phyloP scores from a whole-genome alignment of 441 rosid species.

The Geranium incanum region DNA sequence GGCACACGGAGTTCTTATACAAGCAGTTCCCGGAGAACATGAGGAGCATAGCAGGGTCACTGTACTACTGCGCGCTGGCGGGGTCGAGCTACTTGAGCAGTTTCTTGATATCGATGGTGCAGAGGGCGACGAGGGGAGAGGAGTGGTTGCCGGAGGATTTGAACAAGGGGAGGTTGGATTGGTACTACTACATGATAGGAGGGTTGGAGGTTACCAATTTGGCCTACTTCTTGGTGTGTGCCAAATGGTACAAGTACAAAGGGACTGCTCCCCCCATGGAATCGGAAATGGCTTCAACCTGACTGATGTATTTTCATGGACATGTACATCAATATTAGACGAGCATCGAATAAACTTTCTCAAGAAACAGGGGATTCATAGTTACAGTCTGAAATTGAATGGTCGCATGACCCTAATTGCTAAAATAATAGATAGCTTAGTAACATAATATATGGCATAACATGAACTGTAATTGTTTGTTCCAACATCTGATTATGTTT shows the following conservation, averaged over 20 bases:
- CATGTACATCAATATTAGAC: too few species aligned
- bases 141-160: conserved; percentile 72
- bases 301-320: too few species aligned
- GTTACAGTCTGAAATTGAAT: too few species aligned
- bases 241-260: conserved; percentile 64
- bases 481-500: too few species aligned
- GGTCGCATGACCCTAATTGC: too few species aligned
- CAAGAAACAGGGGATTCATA: too few species aligned
- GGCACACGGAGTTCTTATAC: conserved; percentile 62
- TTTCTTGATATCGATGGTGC: conserved; percentile 49
- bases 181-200: conserved; percentile 51
- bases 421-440: too few species aligned
- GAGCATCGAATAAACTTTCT: too few species aligned
- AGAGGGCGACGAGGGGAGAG: conserved; percentile 42
- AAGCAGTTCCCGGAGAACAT: conserved; percentile 80
- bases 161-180: conserved; percentile 64
- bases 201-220: conserved; percentile 44
- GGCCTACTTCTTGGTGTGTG: conserved; percentile 42
- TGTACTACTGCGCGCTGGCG: conserved; percentile 49
- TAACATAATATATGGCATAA: too few species aligned
- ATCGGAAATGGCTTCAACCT: too few species aligned
- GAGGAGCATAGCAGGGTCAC: conserved; percentile 70
- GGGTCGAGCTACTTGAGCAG: conserved; percentile 52
- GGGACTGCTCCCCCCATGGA: conserved; percentile 4
- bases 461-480: too few species aligned